Conservation (phyloP, 371 early-diverging fungal species). For the Choanephora cucurbitarum region DNA sequence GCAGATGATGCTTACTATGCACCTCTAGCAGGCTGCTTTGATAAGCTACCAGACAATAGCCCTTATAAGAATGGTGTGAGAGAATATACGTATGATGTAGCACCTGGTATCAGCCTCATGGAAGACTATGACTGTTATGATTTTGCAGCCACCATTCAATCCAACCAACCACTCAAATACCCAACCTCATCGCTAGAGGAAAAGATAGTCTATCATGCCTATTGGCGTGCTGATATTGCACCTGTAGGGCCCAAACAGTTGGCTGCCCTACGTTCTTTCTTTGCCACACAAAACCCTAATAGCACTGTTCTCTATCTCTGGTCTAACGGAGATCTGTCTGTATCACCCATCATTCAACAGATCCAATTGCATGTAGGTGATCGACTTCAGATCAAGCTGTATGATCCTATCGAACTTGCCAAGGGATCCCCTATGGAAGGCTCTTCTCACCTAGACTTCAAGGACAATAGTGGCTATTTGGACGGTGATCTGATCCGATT, state of each 20-base stretch:
- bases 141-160: constrained; percentile 45
- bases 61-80: constrained; percentile 35
- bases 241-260: constrained; percentile 53
- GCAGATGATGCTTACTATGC: constrained; percentile 45
- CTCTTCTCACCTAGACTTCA: constrained; percentile 43
- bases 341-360: constrained; percentile 35
- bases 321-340: constrained; percentile 53
- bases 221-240: constrained; percentile 54
- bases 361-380: constrained; percentile 40
- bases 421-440: constrained; percentile 51
- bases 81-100: constrained; percentile 40
- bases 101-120: constrained; percentile 47
- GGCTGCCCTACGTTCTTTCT: constrained; percentile 50
- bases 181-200: constrained; percentile 11
- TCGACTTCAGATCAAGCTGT: constrained; percentile 36
- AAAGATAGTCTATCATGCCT: constrained; percentile 50
- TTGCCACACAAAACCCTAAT: constrained; percentile 49
- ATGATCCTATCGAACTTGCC: constrained; percentile 39
- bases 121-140: constrained; percentile 58
- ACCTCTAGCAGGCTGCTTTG: constrained; percentile 49
- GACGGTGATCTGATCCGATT: constrained; percentile 56
- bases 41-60: constrained; percentile 36
- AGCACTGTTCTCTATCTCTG: constrained; percentile 44
- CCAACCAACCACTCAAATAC: constrained; percentile 12
- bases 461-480: constrained; percentile 50